Conservation (phyloP, 352 stramenopile genomes). For the Phytopythium oedochilum region DNA sequence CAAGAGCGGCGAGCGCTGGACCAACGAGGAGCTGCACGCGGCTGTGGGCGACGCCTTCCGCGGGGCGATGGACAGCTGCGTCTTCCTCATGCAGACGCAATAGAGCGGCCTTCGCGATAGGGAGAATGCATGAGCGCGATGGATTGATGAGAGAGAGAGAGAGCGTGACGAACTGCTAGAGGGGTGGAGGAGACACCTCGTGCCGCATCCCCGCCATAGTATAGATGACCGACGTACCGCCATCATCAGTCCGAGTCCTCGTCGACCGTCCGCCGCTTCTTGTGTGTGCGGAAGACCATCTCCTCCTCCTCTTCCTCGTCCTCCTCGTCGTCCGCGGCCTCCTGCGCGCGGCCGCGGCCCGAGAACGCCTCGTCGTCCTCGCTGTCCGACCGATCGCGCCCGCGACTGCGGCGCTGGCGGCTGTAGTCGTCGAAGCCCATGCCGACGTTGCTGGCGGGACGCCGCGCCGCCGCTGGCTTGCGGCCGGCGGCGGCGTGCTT, state of each 20-base stretch:
- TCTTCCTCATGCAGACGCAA: slow-evolving; percentile 71
- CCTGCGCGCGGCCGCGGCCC: slow-evolving; percentile 2
- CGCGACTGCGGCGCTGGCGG: slow-evolving; percentile 25
- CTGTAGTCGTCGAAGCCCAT: slow-evolving; percentile 83
- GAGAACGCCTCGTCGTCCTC: slow-evolving; percentile 38
- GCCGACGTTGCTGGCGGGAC: slow-evolving; percentile 40
- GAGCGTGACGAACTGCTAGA: neutral
- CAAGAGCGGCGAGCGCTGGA: slow-evolving; percentile 30
- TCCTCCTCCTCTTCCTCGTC: slow-evolving; percentile 78
- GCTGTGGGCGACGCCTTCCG: slow-evolving; percentile 64
- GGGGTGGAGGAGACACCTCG: too few species aligned
- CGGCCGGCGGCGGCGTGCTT: slow-evolving; percentile 24
- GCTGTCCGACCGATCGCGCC: slow-evolving; percentile 67
- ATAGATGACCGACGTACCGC: neutral
- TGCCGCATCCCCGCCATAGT: neutral
- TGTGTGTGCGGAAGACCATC: slow-evolving; percentile 60
- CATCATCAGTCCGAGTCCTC: slow-evolving; percentile 72
- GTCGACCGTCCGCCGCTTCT: slow-evolving; percentile 81
- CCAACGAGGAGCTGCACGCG: slow-evolving; percentile 44
- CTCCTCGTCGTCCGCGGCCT: slow-evolving; percentile 54
- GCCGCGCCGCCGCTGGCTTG: slow-evolving; percentile 22
- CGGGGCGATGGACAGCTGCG: slow-evolving; percentile 64
- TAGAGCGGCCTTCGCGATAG: neutral
- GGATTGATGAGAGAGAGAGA: neutral
- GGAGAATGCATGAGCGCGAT: neutral